These are phyloP conservation scores for Xylaria bambusicola DNA, from an alignment of 495 filamentous ascomycete genomes.

Conservation along the genomic window DNA sequence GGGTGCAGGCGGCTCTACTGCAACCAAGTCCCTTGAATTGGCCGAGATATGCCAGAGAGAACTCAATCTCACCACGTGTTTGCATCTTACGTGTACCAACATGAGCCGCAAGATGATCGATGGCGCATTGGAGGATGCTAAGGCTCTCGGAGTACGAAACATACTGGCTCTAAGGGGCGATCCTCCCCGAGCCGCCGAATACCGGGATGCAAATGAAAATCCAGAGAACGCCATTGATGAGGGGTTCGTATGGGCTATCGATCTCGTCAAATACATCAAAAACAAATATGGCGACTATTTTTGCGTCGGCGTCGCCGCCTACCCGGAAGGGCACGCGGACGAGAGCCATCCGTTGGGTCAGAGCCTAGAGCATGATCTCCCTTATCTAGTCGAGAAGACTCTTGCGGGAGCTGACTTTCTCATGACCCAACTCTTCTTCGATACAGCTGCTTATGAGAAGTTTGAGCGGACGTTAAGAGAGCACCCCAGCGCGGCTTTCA, in stretches of 20 bases:
- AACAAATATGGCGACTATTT: conserved; percentile 90
- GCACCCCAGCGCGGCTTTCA: conserved; percentile 84
- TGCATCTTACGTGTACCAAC: conserved; percentile 97
- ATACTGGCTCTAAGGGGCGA: conserved; percentile 95
- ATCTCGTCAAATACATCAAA: conserved; percentile 87
- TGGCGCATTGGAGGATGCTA: conserved; percentile 86
- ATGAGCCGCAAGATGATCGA: conserved; percentile 88
- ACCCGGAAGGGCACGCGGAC: conserved; percentile 95
- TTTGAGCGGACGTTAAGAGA: conserved; percentile 79
- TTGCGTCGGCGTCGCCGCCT: conserved; percentile 91
- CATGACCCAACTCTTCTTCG: conserved; percentile 99
- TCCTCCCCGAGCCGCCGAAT: conserved; percentile 86
- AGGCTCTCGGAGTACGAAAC: conserved; percentile 89
- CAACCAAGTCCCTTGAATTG: conserved; percentile 85
- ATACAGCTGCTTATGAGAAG: conserved; percentile 73
- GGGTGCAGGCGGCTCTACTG: conserved; percentile 93
- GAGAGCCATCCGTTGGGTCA: conserved; percentile 79
- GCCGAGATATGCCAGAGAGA: conserved; percentile 94
- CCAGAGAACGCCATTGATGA: conserved; percentile 55
- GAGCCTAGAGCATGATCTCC: conserved; percentile 76
- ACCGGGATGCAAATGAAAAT: conserved; percentile 58
- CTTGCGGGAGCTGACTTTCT: conserved; percentile 94
- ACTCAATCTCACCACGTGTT: conserved; percentile 87
- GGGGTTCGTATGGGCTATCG: conserved; percentile 86
- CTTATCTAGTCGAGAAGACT: conserved; percentile 89